phyloP scores from a whole-genome alignment of 2,329 filamentous ascomycete genomes.

The Orbilia blumenaviensis region DNA sequence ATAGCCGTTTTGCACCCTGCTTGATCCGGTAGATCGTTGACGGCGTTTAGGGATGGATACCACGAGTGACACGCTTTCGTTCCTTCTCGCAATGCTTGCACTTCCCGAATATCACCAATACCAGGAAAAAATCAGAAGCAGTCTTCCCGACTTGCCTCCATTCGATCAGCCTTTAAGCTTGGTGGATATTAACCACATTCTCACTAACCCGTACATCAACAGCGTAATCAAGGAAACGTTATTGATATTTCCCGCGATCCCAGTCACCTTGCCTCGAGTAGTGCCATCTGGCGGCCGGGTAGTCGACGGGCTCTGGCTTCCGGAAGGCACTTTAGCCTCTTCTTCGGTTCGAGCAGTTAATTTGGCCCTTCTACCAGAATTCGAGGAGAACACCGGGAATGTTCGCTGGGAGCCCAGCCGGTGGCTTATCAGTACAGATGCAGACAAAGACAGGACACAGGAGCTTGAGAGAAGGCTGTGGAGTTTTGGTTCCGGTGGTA shows the following conservation, averaged over 20 bases:
- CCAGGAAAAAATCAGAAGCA: constrained; percentile 63
- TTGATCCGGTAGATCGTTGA: not conserved
- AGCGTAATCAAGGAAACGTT: constrained; percentile 67
- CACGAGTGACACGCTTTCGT: constrained; percentile 63
- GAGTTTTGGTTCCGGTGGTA: constrained; percentile 54
- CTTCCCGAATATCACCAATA: constrained; percentile 61
- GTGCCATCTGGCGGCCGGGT: constrained; percentile 62
- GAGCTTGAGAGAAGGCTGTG: constrained; percentile 52
- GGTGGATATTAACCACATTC: constrained; percentile 13
- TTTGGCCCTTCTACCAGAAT: constrained; percentile 27
- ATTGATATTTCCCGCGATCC: constrained; percentile 65
- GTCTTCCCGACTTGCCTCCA: constrained; percentile 26
- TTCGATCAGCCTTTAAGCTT: constrained; percentile 20
- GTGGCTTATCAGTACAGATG: constrained; percentile 35
- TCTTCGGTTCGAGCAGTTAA: constrained; percentile 65
- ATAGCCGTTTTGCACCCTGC: not conserved
- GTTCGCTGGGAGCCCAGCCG: constrained; percentile 34
- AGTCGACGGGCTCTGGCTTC: constrained; percentile 68
- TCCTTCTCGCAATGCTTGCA: constrained; percentile 65
- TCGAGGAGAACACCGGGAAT: constrained; percentile 1
- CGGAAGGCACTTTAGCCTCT: constrained; percentile 66
- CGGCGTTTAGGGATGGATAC: constrained; percentile 40
- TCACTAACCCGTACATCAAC: constrained; percentile 63
- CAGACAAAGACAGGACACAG: constrained; percentile 43
- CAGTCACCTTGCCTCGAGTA: constrained; percentile 58